These are phyloP conservation scores for Nakazawaea ishiwadae DNA, from an alignment of 805 yeast genomes.

Conservation along the genomic window DNA sequence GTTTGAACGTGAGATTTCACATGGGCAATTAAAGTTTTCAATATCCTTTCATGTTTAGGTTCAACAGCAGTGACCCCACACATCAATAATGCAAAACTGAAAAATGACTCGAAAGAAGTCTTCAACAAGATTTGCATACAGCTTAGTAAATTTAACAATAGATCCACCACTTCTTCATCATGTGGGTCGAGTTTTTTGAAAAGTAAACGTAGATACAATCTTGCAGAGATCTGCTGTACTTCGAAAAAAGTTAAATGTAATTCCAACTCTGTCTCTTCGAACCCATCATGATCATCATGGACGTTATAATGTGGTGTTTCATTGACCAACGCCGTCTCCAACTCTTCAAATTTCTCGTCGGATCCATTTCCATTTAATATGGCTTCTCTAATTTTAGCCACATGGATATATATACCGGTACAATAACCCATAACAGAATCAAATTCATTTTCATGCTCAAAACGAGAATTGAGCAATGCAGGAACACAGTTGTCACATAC, in stretches of 20 bases:
- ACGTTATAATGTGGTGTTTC: conserved; percentile 2
- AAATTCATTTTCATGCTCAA: conserved; percentile 2
- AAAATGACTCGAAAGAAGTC: conserved; percentile 24
- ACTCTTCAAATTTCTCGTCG: not conserved
- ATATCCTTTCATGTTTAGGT: not conserved
- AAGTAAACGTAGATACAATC: conserved; percentile 21
- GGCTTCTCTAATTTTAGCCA: not conserved
- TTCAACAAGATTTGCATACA: conserved; percentile 27
- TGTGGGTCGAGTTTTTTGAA: conserved; percentile 15
- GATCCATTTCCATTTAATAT: not conserved
- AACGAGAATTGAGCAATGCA: not conserved
- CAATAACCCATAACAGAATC: conserved; percentile 10
- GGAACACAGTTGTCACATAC: not conserved
- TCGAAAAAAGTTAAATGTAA: conserved; percentile 33
- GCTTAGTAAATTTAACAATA: conserved; percentile 21
- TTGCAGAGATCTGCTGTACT: conserved; percentile 24
- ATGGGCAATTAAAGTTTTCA: conserved; percentile 3
- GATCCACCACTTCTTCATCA: conserved; percentile 23
- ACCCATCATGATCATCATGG: not conserved
- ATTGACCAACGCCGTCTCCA: not conserved
- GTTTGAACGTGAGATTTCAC: conserved; percentile 7
- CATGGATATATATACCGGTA: conserved; percentile 1
- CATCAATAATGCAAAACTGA: conserved; percentile 35
- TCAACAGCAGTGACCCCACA: conserved; percentile 22
- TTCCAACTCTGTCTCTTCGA: conserved; percentile 19